Evolutionary conservation across 1,139 yeast species (phyloP), one percentile per base, ranked within the genome.

Genomic region (Groenewaldozyma auringiensis): DNA sequence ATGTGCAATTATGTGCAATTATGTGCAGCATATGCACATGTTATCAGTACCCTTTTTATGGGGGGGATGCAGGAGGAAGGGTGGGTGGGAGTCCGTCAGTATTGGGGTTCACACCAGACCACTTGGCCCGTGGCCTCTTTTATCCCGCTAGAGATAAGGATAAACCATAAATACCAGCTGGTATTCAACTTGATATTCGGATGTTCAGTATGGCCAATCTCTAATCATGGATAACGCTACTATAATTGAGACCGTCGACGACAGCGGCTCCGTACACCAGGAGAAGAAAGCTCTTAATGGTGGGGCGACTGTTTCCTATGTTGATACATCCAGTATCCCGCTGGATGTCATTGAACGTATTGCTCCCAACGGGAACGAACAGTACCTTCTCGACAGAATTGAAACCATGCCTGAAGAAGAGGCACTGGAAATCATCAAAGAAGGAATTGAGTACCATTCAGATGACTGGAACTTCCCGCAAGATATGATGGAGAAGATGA

Each of bases 381-480:
- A 66, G 27, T 71, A 59, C 51, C 62, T 74, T 60, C 58, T 70
- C 55, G 67, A 66, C 35, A 70, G 69, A 50, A 61, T 72, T 41
- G 65, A 62, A 25, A 52, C 52, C 14, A 52, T 76, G 55, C 45
- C 68, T 1, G 59, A 65, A n/a, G 67, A 63, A 9, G 73, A 71
- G 44, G 70, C 79, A 0, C 20, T 74, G 4, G 65, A 60, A 18
- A 68, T 75, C 40, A 61, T 78, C 43, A 53, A 60, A 41, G 62
- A 65, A 11, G 66, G 72, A 2, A 48, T 68, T 2, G 62, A 53
- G 2, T 69, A 71, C 36, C 78, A 75, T 54, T 53, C 57, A 2
- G 70, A 65, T 40, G 84, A 78, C 58, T 67, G 70, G 43, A 79
- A 78, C 54, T 69, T 77, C 52, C 72, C 78, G 4, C 49, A 54